Evolutionary conservation across 2,329 filamentous ascomycete genomes (phyloP).

Genomic region (Diaporthe caulivora): DNA sequence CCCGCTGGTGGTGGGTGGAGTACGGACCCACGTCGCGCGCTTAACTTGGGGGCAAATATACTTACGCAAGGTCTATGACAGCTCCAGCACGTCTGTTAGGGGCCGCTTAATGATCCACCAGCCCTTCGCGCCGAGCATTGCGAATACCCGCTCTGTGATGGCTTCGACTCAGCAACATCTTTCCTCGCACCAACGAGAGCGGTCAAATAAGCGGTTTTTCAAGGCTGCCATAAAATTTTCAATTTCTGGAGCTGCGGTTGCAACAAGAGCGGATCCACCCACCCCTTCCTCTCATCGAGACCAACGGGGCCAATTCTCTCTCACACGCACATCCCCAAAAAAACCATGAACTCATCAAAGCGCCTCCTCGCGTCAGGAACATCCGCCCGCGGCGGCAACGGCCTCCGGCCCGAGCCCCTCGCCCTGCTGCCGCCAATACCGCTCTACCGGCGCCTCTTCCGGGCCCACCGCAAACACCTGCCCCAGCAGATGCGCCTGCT

Average conservation of each 20-base stretch:
- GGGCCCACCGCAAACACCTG: slow-evolving; percentile 85
- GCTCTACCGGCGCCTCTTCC: slow-evolving; percentile 88
- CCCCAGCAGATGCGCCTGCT: slow-evolving; percentile 81
- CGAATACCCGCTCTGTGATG: slow-evolving; percentile 18
- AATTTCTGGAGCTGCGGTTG: neutral
- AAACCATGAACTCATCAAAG: slow-evolving; percentile 29
- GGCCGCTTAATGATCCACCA: neutral
- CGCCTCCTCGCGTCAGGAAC: slow-evolving; percentile 53
- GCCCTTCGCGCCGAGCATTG: neutral
- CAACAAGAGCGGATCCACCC: neutral
- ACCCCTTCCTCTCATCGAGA: neutral
- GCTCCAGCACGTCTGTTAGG: neutral
- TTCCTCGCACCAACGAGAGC: neutral
- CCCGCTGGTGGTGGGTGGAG: neutral
- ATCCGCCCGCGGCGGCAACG: slow-evolving; percentile 48
- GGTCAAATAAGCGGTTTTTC: neutral
- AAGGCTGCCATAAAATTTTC: neutral
- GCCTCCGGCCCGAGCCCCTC: slow-evolving; percentile 58
- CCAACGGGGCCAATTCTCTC: neutral
- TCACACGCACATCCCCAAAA: neutral
- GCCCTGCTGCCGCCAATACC: slow-evolving; percentile 89
- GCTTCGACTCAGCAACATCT: slow-evolving; percentile 8
- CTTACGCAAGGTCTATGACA: slow-evolving; percentile 26
- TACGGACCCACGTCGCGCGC: neutral
- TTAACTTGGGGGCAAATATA: slow-evolving; percentile 4